These are phyloP conservation scores for Hypoxylon rubiginosum DNA, from an alignment of 2,329 filamentous ascomycete genomes.

Conservation along the genomic window DNA sequence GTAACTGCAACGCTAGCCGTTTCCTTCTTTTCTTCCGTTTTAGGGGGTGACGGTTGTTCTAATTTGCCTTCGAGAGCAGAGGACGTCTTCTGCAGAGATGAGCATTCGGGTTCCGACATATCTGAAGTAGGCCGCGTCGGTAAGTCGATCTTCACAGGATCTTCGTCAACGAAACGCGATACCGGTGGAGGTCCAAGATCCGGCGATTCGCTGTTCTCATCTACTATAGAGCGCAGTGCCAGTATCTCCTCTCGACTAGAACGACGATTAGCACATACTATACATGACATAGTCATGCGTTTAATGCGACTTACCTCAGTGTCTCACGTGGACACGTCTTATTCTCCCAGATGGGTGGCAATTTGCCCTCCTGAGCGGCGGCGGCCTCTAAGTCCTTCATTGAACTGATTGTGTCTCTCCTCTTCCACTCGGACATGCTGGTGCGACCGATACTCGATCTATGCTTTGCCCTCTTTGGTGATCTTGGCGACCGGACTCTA, in stretches of 20 bases:
- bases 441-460: conserved; percentile 58
- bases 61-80: conserved; percentile 16
- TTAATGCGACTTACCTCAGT: conserved; percentile 65
- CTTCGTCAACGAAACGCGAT: conserved; percentile 70
- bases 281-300: not conserved
- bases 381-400: conserved; percentile 63
- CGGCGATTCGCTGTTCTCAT: conserved; percentile 70
- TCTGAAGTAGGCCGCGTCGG: conserved; percentile 50
- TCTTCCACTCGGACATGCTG: conserved; percentile 68
- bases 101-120: conserved; percentile 24
- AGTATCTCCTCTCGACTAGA: conserved; percentile 72
- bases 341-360: conserved; percentile 78
- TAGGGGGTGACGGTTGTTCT: conserved; percentile 9
- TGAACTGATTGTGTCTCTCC: conserved; percentile 64
- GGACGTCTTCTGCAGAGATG: conserved; percentile 28
- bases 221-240: conserved; percentile 66
- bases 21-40: conserved; percentile 32
- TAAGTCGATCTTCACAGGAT: conserved; percentile 67
- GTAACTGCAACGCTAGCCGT: conserved; percentile 5
- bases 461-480: conserved; percentile 58
- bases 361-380: conserved; percentile 65
- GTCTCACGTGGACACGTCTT: conserved; percentile 77
- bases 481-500: conserved; percentile 60
- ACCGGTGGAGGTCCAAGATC: conserved; percentile 76
- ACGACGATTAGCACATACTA: conserved; percentile 43